Conservation (phyloP, 1,139 yeast genomes). For the Taiozyma sp. region DNA sequence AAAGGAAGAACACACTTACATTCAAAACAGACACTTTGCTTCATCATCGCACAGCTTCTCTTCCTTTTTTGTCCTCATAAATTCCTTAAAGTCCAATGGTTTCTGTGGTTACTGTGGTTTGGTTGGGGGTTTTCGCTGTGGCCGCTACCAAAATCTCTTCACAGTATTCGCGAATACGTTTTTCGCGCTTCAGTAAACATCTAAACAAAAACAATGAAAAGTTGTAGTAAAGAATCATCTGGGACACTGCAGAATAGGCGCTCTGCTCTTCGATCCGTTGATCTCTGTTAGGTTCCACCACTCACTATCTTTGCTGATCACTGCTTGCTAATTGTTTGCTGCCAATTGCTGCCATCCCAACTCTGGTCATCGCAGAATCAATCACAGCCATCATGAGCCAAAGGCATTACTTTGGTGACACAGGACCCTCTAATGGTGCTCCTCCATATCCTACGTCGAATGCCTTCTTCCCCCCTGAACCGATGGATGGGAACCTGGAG, state of each 20-base stretch:
- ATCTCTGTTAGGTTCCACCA: neutral
- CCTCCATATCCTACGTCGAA: conserved; percentile 6
- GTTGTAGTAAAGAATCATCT: neutral
- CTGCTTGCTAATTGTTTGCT: neutral
- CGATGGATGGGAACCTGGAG: conserved; percentile 9
- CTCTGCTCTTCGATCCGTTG: neutral
- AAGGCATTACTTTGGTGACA: conserved; percentile 1
- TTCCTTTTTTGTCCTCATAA: neutral
- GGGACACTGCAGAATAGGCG: neutral
- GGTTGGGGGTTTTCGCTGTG: neutral
- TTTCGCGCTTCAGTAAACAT: too few relatives aligned
- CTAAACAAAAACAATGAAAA: neutral
- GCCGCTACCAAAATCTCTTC: neutral
- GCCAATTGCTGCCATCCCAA: neutral
- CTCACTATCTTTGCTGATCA: neutral
- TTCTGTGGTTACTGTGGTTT: too few relatives aligned
- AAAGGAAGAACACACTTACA: neutral
- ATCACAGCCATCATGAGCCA: neutral
- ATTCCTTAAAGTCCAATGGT: neutral
- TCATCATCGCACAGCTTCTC: neutral
- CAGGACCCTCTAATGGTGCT: neutral
- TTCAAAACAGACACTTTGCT: neutral
- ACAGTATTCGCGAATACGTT: neutral
- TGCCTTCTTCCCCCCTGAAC: conserved; percentile 10
- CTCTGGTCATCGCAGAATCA: neutral